A percentile compares a stretch with the other conserved stretches of the same genome.
Conservation (phyloP, 768 basidiomycete genomes). For the Boletus rubropictus region DNA sequence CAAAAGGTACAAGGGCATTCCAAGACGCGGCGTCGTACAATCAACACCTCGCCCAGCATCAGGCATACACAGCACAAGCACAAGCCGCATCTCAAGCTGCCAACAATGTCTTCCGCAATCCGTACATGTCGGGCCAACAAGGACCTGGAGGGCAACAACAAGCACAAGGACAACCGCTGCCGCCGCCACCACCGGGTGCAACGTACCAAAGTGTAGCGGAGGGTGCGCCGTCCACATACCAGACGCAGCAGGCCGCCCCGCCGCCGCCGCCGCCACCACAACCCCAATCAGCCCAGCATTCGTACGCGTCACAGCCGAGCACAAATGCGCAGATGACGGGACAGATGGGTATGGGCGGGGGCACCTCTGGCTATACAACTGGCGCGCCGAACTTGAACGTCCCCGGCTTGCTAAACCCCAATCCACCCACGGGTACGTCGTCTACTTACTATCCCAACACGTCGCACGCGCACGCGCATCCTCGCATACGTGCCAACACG, state of each 20-base stretch:
- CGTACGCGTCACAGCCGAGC: conserved; percentile 24
- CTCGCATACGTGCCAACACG: conserved; percentile 82
- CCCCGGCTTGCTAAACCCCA: conserved; percentile 38
- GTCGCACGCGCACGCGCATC: conserved; percentile 26
- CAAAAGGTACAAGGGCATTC: conserved; percentile 78
- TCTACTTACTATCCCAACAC: conserved; percentile 58
- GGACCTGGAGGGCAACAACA: conserved; percentile 32
- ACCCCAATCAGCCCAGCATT: conserved; percentile 19
- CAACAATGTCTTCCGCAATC: conserved; percentile 66
- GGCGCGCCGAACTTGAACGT: conserved; percentile 19
- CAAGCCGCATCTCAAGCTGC: conserved; percentile 71
- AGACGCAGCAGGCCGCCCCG: conserved; percentile 23
- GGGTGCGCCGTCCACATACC: conserved; percentile 14
- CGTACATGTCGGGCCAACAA: conserved; percentile 61
- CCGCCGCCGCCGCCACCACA: conserved; percentile 25
- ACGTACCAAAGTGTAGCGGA: conserved; percentile 24
- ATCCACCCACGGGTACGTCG: conserved; percentile 39
- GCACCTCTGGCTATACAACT: conserved; percentile 16
- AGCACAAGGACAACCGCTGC: conserved; percentile 11
- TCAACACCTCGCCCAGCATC: conserved; percentile 91
- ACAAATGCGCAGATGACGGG: conserved; percentile 18
- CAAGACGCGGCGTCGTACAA: conserved; percentile 93
- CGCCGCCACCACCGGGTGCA: conserved; percentile 6
- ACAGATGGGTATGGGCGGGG: conserved; percentile 13
- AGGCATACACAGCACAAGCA: conserved; percentile 84